Evolutionary conservation across 1,284 basidiomycete genomes (phyloP), one percentile per base, ranked within the genome.

Genomic region (Cryptococcus depauperatus): DNA sequence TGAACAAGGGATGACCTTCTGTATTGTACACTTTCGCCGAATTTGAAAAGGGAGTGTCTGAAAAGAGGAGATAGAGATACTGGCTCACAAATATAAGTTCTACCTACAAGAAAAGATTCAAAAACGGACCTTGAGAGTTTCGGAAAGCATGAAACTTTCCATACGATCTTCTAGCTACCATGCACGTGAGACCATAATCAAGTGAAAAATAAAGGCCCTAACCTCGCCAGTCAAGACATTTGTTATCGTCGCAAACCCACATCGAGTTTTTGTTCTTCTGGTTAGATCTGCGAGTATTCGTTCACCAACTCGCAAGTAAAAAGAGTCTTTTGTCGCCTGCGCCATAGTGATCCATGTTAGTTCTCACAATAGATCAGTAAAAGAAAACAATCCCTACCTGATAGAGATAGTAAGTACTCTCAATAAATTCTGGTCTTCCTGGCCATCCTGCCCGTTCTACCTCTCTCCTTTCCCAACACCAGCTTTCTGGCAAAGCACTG

Each of bases 381-480:
- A 41, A n/a, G 25, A 40, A 13, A 1, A 27, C 2, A n/a, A 9
- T 18, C 71, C 79, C 55, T 58, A 86, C 88, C 43, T 84, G 77
- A 62, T 95, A 92, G 9, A 96, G 74, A 70, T 92, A 93, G 79
- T 90, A 92, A 3, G 87, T 96, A 21, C 85, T 89, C 69, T 95
- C 90, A 48, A 92, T 78, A 57, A 92, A 90, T 68, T 95, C 90
- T 75, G 68, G 89, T 48, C 89, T 76, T 44, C 91, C 73, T 8
- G 89, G 89, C 59, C 89, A 93, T 53, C 86, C 84, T 46, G 79
- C 74, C 51, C 85, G 82, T 4, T 85, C 87, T 10, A 84, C 82
- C 50, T 76, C 71, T 57, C 79, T 79, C 52, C 75, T 81, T 54
- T 79, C 78, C 64, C 83, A 84, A 59, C 88, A 84, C 74, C 84